A percentile compares a stretch with the other conserved stretches of the same genome.
phyloP scores from a whole-genome alignment of 352 stramenopile species.

The Phytophthora syringae region DNA sequence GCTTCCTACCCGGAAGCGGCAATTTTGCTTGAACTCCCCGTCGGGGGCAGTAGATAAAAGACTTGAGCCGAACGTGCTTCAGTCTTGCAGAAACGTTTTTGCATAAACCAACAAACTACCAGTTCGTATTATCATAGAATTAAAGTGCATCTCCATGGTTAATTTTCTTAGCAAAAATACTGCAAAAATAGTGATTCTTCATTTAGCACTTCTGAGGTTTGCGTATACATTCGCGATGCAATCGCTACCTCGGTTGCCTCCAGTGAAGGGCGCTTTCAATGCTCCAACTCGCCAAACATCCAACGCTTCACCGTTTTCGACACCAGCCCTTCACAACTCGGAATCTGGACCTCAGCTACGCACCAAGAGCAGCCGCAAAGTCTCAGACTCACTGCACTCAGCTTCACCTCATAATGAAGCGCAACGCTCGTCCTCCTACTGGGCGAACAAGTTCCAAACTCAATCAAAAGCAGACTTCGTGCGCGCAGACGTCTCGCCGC shows the following conservation, averaged over 20 bases:
- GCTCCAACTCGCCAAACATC: neutral
- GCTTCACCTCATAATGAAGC: neutral
- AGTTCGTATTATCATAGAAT: no score
- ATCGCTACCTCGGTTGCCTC: slow-evolving; percentile 22
- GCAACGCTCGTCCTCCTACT: slow-evolving; percentile 22
- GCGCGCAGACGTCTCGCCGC: slow-evolving; percentile 29
- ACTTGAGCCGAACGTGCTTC: no score
- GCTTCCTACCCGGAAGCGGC: slow-evolving; percentile 53
- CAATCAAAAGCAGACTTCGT: slow-evolving; percentile 45
- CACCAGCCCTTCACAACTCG: neutral
- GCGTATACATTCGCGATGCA: slow-evolving; percentile 12
- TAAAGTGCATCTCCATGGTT: no score
- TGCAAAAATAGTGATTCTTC: neutral
- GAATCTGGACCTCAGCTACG: neutral
- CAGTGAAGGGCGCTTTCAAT: neutral
- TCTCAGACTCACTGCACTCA: neutral
- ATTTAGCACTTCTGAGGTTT: neutral
- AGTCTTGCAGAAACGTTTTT: no score
- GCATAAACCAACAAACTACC: no score
- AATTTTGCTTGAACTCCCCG: slow-evolving; percentile 67
- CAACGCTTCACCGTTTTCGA: slow-evolving; percentile 21
- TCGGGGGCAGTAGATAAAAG: slow-evolving; percentile 23
- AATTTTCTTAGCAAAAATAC: no score
- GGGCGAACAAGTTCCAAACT: slow-evolving; percentile 33
- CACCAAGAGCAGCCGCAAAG: neutral